phyloP scores from a whole-genome alignment of 768 basidiomycete species.

The Mycena indigotica region DNA sequence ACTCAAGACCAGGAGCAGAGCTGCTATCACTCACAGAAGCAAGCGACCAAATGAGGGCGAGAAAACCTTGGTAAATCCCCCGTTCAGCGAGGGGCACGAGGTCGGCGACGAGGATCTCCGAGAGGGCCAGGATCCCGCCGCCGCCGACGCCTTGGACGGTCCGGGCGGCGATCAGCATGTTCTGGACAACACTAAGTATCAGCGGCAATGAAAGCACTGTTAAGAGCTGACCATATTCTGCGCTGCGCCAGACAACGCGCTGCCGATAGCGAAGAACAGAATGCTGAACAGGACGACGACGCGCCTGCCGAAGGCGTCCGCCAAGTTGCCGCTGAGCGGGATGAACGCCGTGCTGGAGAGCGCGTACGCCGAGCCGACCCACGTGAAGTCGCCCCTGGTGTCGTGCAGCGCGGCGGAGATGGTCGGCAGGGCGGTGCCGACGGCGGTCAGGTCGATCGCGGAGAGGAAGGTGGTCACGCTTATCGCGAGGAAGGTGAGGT shows the following conservation, averaged over 20 bases:
- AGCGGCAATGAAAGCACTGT: conserved; percentile 30
- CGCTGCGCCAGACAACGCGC: conserved; percentile 43
- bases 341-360: conserved; percentile 43
- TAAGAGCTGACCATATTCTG: conserved; percentile 34
- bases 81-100: conserved; percentile 44
- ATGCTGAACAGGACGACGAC: conserved; percentile 35
- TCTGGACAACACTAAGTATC: neutral
- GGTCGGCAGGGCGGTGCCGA: conserved; percentile 23
- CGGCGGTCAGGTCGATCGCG: conserved; percentile 18
- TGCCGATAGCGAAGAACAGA: conserved; percentile 41
- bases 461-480: conserved; percentile 18
- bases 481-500: conserved; percentile 19
- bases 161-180: conserved; percentile 42
- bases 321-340: conserved; percentile 38
- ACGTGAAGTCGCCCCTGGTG: conserved; percentile 21
- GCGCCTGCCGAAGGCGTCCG: conserved; percentile 36
- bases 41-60: conserved; percentile 35
- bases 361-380: conserved; percentile 43
- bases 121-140: conserved; percentile 36
- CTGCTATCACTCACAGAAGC: conserved; percentile 23
- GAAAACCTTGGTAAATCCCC: conserved; percentile 36
- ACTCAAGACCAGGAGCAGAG: neutral
- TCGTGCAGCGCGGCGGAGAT: conserved; percentile 20
- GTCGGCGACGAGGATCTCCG: conserved; percentile 44
- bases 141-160: conserved; percentile 37